Base-by-base conservation (phyloP, 1,284 basidiomycete species). In the Ganoderma resinaceum region DNA sequence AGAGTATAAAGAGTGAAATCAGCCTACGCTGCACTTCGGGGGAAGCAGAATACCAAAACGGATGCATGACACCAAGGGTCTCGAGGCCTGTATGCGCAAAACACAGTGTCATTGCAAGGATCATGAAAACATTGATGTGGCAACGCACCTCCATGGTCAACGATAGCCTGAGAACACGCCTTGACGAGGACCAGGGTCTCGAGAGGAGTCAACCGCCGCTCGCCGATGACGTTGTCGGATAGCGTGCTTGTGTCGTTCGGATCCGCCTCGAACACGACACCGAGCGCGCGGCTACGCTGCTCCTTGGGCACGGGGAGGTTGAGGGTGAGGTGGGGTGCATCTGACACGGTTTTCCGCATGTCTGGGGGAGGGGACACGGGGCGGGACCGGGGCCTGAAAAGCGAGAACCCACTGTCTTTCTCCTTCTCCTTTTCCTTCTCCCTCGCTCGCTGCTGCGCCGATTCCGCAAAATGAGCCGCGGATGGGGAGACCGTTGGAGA, bases 1-100 rank as follows among this genome's bases (percentile, higher is more conserved):
- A 91, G 71, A 85, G 86, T 71, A 94, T 82, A 79, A 89, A 93
- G 68, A 90, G 84, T 29, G 91, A 91, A 65, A 93, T 88, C 42
- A 94, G 87, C 74, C 82, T 87, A 74, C 86, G 87, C 77, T 94
- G 92, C 38, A 85, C 79, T 12, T 88, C 85, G 11, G 87, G 86
- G 20, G 90, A 92, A 20, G 92, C 83, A 55, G 91, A 90, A 75
- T 91, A 84, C 91, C 91, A 94, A 76, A 93, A 90, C 5, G 92
- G 91, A 74, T 91, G 90, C 91, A 94, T 93, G 52, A 94, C 84
- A 37, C 92, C 92, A 61, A 92, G 87, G 2, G 89, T 89, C 77
- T 92, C 91, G 62, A 92, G 81, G 35, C 91, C 91, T 93, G 70
- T 49, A 35, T 23, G 40, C 42, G 23, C 55, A 8, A n/a, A 2